Conservation (phyloP, 108 stramenopile genomes). For the Skeletonema menzelii region DNA sequence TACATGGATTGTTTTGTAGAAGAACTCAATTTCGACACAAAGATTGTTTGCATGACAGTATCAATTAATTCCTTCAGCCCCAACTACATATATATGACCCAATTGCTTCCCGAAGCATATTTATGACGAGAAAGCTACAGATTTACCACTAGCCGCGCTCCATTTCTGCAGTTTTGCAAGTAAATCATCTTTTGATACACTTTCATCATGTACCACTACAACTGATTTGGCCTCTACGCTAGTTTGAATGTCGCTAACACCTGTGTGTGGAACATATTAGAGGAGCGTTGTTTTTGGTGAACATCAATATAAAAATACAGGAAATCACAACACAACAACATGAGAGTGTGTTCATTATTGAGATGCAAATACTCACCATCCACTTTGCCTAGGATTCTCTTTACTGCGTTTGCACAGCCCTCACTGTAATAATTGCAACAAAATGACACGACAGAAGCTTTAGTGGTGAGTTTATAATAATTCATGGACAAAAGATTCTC, state of each 20-base stretch:
- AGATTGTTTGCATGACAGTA: background rate
- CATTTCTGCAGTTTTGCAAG: constrained; percentile 73
- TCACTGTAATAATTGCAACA: constrained; percentile 38
- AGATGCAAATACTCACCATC: constrained; percentile 55
- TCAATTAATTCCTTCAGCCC: background rate
- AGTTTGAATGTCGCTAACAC: constrained; percentile 67
- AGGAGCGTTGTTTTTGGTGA: background rate
- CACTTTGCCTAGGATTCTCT: constrained; percentile 73
- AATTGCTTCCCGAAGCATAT: background rate
- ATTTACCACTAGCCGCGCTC: background rate
- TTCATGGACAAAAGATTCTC: background rate
- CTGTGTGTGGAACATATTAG: constrained; percentile 17
- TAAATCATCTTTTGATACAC: constrained; percentile 59
- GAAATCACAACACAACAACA: background rate
- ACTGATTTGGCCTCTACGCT: constrained; percentile 76
- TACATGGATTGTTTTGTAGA: background rate
- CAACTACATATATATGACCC: background rate
- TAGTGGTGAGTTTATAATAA: background rate
- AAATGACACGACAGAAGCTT: background rate
- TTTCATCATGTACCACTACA: constrained; percentile 57
- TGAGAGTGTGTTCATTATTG: no score
- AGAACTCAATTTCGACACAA: no score
- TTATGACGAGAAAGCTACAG: constrained; percentile 4
- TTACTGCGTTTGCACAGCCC: constrained; percentile 77
- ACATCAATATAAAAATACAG: background rate